Base-by-base conservation (phyloP, 2,329 filamentous ascomycete species). In the Phoma sp. region DNA sequence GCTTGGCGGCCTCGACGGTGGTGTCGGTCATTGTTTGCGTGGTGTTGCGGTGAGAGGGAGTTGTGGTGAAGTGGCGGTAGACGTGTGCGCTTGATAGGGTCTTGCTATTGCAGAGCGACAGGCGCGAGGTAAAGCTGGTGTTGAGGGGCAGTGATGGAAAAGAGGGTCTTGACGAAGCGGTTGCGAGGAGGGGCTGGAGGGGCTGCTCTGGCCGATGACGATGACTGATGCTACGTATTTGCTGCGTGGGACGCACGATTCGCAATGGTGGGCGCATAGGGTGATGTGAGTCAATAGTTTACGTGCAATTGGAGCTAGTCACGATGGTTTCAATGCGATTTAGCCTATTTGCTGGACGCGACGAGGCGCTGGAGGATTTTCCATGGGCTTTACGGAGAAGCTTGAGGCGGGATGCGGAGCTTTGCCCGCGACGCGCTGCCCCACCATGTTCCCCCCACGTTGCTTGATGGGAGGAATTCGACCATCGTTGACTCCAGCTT, bases 1-100 rank as follows among this genome's bases (percentile, higher is more conserved):
- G 85, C 77, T 95, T 95, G 58, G 90, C 89, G 32, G 82, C 79
- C 75, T 93, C 89, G 62, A 93, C 75, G 23, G 46, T 61, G 36
- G 61, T 56, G 60, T 74, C 70, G 33, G 70, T 60, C 72, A 75
- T 75, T 23, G 24, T 57, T 47, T 51, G 45, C n/a, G 41, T 54
- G 11, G 27, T 13, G 30, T 29, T 6, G 27, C 6, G 27, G 27
- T 48, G 57, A 32, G 23, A 5, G 7, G 45, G 13, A 6, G 64
- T 57, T 23, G 55, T 49, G n/a, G 55, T 47, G 49, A 59, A 43
- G 14, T 36, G 22, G 35, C 59, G 35, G 27, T 29, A 3, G 37
- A 8, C 37, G 25, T 22, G 25, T 9, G 7, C 23, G 33, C 14
- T 40, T 13, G 11, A 30, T 29, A 4, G 8, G 8, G 8, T 43